These are phyloP conservation scores for Botryotinia convoluta DNA, from an alignment of 2,329 filamentous ascomycete species.

Conservation along the genomic window DNA sequence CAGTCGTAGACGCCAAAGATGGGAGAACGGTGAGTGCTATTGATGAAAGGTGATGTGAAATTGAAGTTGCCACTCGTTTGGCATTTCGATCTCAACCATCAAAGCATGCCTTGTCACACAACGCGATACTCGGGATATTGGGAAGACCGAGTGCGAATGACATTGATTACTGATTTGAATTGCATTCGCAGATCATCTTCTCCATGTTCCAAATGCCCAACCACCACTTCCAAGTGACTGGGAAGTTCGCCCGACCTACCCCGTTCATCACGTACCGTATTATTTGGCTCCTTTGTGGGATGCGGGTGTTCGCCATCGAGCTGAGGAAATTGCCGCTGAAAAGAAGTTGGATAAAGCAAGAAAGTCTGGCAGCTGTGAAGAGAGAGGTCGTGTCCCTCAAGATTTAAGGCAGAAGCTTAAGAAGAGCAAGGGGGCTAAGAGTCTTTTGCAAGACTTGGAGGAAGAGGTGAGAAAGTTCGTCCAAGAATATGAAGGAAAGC, in stretches of 20 bases:
- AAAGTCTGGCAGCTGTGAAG: constrained; percentile 37
- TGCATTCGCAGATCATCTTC: constrained; percentile 65
- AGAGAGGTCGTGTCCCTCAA: constrained; percentile 64
- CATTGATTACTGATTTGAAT: constrained; percentile 18
- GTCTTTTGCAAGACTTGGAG: constrained; percentile 80
- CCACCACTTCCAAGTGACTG: constrained; percentile 82
- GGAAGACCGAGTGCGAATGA: constrained; percentile 20
- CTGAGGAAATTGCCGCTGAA: constrained; percentile 47
- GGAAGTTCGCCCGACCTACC: constrained; percentile 78
- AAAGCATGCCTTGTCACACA: background rate
- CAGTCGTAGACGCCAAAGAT: constrained; percentile 77
- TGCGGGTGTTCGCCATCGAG: constrained; percentile 51
- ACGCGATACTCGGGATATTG: constrained; percentile 22
- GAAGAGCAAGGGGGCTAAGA: constrained; percentile 71
- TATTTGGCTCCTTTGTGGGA: constrained; percentile 88
- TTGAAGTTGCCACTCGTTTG: background rate
- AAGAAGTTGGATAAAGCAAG: constrained; percentile 41
- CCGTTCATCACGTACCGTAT: constrained; percentile 77
- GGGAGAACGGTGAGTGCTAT: constrained; percentile 78
- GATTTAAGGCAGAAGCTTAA: constrained; percentile 80
- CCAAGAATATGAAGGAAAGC: constrained; percentile 52
- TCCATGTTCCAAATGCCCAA: constrained; percentile 81
- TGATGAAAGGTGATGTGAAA: constrained; percentile 1
- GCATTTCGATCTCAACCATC: background rate
- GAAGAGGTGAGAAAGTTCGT: constrained; percentile 79